Conservation (phyloP, 345 rosid genomes). For the Hibiscus syriacus region DNA sequence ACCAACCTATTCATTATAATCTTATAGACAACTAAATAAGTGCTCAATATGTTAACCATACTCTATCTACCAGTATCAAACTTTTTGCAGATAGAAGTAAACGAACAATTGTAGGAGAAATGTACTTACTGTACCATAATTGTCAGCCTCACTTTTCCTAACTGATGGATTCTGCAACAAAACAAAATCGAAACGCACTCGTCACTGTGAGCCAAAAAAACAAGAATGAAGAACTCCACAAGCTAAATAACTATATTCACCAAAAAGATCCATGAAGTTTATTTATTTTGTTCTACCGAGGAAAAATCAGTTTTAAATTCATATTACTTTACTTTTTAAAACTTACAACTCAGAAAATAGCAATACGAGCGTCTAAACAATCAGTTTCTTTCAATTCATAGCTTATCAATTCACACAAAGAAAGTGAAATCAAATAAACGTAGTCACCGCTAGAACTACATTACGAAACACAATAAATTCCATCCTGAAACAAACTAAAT, state of each 20-base stretch:
- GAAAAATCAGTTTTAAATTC: no score
- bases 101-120: constrained; percentile 2
- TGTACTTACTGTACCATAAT: constrained; percentile 39
- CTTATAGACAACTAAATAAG: background rate
- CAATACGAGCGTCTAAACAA: background rate
- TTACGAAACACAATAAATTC: background rate
- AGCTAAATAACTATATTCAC: background rate
- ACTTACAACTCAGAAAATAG: no score
- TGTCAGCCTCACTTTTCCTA: constrained; percentile 49
- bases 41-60: background rate
- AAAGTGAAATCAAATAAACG: background rate
- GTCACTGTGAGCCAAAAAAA: background rate
- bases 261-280: background rate
- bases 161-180: constrained; percentile 33
- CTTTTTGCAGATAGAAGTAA: background rate
- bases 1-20: background rate
- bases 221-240: background rate
- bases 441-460: background rate
- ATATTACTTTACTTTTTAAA: no score
- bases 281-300: no score
- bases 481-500: background rate
- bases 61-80: background rate
- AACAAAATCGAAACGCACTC: constrained; percentile 9
- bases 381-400: background rate
- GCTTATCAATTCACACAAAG: background rate